phyloP scores from a whole-genome alignment of 2,329 filamentous ascomycete genomes.

The Paraphaeosphaeria sporulosa region DNA sequence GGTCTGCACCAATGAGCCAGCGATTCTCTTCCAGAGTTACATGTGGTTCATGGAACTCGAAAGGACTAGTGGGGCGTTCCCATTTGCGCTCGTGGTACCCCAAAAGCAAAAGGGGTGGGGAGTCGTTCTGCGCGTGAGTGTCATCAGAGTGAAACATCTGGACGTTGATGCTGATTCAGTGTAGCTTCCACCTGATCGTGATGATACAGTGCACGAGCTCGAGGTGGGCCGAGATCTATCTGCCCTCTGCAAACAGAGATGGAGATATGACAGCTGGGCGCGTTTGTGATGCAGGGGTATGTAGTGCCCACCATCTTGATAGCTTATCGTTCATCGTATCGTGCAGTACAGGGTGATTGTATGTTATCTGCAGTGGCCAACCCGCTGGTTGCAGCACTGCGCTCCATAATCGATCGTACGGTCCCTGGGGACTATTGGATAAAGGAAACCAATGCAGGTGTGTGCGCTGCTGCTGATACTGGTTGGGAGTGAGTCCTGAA shows the following conservation, averaged over 20 bases:
- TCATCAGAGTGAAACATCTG: background rate
- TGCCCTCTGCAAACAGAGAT: background rate
- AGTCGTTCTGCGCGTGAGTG: background rate
- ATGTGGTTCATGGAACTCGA: background rate
- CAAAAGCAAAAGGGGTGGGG: background rate
- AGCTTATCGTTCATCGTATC: background rate
- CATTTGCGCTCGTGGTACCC: background rate
- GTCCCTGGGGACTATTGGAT: background rate
- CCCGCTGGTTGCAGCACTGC: background rate
- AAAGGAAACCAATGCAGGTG: background rate
- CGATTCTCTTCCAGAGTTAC: background rate
- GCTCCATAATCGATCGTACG: background rate
- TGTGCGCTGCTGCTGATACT: too few relatives aligned
- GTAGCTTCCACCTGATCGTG: background rate
- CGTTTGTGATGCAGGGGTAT: background rate
- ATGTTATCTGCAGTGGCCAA: background rate
- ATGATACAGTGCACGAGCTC: background rate
- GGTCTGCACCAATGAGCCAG: background rate
- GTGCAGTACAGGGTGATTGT: background rate
- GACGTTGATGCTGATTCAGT: background rate
- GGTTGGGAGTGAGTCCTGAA: too few relatives aligned
- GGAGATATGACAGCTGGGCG: background rate
- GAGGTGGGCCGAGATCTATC: background rate
- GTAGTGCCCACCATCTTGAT: background rate
- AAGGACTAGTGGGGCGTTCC: background rate